Conservation (phyloP, 805 yeast species). For the Schizosaccharomyces japonicus region DNA sequence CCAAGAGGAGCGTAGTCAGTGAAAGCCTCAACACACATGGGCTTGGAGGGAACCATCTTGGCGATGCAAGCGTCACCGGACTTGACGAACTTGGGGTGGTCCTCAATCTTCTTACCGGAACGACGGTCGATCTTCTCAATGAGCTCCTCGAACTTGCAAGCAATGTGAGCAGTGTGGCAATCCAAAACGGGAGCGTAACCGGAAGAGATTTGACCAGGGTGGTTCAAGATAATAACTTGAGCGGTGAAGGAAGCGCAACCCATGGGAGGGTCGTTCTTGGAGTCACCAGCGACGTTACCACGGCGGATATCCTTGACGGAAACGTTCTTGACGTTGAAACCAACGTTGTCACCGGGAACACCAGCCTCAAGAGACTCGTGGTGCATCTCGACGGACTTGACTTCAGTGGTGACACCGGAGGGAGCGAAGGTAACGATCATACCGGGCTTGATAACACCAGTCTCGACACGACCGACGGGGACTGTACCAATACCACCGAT, state of each 20-base stretch:
- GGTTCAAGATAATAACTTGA: slow-evolving; percentile 70
- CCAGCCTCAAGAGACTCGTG: slow-evolving; percentile 61
- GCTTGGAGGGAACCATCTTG: slow-evolving; percentile 66
- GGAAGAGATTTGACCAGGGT: slow-evolving; percentile 75
- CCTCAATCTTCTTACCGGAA: slow-evolving; percentile 78
- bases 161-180: slow-evolving; percentile 85
- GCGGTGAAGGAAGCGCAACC: slow-evolving; percentile 62
- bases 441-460: slow-evolving; percentile 80
- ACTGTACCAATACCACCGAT: slow-evolving; percentile 81
- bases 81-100: slow-evolving; percentile 76
- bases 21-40: slow-evolving; percentile 88
- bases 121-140: slow-evolving; percentile 73
- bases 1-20: slow-evolving; percentile 90
- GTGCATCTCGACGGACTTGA: slow-evolving; percentile 75
- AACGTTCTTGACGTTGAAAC: slow-evolving; percentile 77
- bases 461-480: slow-evolving; percentile 86
- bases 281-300: slow-evolving; percentile 84
- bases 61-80: slow-evolving; percentile 94
- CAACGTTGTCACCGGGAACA: slow-evolving; percentile 78
- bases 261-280: slow-evolving; percentile 70
- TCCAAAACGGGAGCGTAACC: slow-evolving; percentile 83
- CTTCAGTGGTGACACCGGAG: slow-evolving; percentile 73
- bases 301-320: slow-evolving; percentile 73
- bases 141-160: slow-evolving; percentile 64
- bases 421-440: slow-evolving; percentile 78